Evolutionary conservation across 2,329 filamentous ascomycete species (phyloP).

Genomic region (Neofusicoccum laricinum): DNA sequence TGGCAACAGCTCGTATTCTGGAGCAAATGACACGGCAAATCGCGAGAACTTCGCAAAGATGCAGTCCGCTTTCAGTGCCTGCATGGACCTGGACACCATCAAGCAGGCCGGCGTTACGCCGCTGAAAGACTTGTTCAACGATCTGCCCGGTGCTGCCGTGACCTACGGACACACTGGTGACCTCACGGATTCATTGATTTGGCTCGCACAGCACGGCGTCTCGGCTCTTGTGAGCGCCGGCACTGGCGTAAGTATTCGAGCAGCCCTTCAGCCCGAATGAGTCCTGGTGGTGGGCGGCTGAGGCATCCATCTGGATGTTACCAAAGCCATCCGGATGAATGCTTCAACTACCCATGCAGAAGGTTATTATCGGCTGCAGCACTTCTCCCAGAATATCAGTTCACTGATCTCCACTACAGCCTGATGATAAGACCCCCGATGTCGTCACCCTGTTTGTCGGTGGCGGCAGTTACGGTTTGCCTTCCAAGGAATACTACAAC

Average conservation of each 20-base stretch:
- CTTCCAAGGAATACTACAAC: conserved; percentile 36
- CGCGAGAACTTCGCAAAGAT: conserved; percentile 65
- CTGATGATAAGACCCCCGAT: conserved; percentile 2
- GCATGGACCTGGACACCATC: conserved; percentile 60
- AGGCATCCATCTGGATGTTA: no score
- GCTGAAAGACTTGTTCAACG: conserved; percentile 46
- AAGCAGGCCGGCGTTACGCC: conserved; percentile 56
- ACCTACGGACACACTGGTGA: not conserved
- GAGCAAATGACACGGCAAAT: conserved; percentile 44
- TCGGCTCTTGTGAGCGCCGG: not conserved
- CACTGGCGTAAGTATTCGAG: not conserved
- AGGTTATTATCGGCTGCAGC: no score
- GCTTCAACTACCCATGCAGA: no score
- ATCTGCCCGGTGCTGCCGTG: not conserved
- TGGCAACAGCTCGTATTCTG: not conserved
- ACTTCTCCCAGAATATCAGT: not conserved
- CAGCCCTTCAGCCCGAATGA: no score
- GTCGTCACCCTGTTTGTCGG: conserved; percentile 35
- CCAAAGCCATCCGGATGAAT: no score
- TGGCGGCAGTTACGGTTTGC: conserved; percentile 47
- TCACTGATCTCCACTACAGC: not conserved
- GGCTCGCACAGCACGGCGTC: not conserved
- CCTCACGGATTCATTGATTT: not conserved
- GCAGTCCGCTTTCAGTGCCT: conserved; percentile 62
- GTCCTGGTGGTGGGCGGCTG: no score